A percentile compares a stretch with the other conserved stretches of the same genome.
Evolutionary conservation across 306 rosid species (phyloP).

Genomic region (Glycine latifolia): DNA sequence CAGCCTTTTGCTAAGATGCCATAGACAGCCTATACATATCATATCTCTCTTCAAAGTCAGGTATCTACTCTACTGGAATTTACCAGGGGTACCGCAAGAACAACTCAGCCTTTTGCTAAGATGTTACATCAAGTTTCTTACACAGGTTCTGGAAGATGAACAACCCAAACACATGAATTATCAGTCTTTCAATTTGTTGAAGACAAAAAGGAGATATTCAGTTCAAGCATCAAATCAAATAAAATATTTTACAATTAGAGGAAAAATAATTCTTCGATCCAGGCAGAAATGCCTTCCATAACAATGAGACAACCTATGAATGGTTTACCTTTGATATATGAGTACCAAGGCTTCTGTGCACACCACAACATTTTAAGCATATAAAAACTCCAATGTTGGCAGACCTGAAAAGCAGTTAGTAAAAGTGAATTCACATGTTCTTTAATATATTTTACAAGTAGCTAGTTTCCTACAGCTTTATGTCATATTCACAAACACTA

Average conservation of each 20-base stretch:
- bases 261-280: background rate
- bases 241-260: background rate
- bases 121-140: background rate
- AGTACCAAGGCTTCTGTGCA: constrained; percentile 94
- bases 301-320: constrained; percentile 37
- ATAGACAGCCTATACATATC: no score
- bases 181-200: constrained; percentile 32
- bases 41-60: no score
- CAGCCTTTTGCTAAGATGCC: no score
- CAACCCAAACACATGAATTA: constrained; percentile 28
- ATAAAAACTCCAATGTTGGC: constrained; percentile 95
- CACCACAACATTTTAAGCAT: constrained; percentile 96
- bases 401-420: constrained; percentile 69
- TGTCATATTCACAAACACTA: constrained; percentile 38
- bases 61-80: no score
- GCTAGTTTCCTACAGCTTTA: constrained; percentile 37
- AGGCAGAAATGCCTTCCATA: constrained; percentile 26
- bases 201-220: constrained; percentile 23
- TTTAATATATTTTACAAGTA: constrained; percentile 18
- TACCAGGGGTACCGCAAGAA: no score
- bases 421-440: constrained; percentile 20
- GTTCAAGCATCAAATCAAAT: constrained; percentile 17
- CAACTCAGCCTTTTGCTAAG: no score
- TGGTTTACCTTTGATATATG: constrained; percentile 91
- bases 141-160: constrained; percentile 37